phyloP scores from a whole-genome alignment of 257 asterid species.

The Galeopsis tetrahit region DNA sequence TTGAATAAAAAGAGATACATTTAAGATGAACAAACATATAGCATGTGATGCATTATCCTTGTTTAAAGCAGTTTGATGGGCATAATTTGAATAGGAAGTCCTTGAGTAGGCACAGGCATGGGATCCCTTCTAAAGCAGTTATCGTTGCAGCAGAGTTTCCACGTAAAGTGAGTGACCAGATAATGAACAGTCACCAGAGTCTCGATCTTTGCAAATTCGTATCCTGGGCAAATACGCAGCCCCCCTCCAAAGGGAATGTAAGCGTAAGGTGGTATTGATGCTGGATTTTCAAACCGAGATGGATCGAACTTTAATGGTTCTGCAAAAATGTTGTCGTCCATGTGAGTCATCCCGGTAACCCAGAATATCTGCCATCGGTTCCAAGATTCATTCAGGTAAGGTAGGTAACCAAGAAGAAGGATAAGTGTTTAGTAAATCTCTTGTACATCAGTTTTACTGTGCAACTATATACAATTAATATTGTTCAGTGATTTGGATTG shows the following conservation, averaged over 20 bases:
- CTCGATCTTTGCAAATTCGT: slow-evolving; percentile 73
- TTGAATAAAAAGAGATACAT: background rate
- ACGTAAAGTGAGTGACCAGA: slow-evolving; percentile 56
- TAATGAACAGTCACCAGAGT: slow-evolving; percentile 59
- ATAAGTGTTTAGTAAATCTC: no score
- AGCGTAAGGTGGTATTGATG: slow-evolving; percentile 61
- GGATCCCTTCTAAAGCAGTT: slow-evolving; percentile 55
- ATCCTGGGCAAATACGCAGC: slow-evolving; percentile 75
- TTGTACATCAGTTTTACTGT: no score
- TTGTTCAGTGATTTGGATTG: no score
- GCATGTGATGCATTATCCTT: background rate
- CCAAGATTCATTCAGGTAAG: background rate
- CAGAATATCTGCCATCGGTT: slow-evolving; percentile 49
- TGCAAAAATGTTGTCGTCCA: slow-evolving; percentile 57
- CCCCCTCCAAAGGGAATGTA: slow-evolving; percentile 79
- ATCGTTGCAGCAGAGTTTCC: slow-evolving; percentile 64
- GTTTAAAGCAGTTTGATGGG: slow-evolving; percentile 4
- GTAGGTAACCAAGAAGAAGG: no score
- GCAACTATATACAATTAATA: no score
- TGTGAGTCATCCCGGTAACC: slow-evolving; percentile 66
- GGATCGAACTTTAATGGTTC: slow-evolving; percentile 68
- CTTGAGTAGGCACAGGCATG: slow-evolving; percentile 63
- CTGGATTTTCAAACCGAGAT: slow-evolving; percentile 51
- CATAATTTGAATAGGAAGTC: slow-evolving; percentile 52
- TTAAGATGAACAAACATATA: background rate